Evolutionary conservation across 1,139 yeast species (phyloP).

Genomic region (Suhomyces bolitotheri): DNA sequence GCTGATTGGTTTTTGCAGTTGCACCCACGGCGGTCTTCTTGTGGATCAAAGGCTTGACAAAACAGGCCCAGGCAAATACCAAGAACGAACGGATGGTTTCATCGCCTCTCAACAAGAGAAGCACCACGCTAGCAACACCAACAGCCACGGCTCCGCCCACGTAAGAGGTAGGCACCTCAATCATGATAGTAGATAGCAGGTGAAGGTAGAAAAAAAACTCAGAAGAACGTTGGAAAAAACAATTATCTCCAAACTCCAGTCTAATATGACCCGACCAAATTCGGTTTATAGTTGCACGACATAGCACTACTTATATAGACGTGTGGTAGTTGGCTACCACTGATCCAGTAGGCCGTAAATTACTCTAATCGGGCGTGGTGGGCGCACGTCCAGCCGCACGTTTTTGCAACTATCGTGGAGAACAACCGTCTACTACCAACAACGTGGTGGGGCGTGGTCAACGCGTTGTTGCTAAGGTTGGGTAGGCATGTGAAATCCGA

Average conservation of each 20-base stretch:
- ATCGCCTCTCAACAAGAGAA: constrained; percentile 22
- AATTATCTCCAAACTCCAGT: too few species aligned
- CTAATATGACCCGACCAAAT: background rate
- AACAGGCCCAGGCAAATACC: constrained; percentile 57
- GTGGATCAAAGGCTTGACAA: constrained; percentile 63
- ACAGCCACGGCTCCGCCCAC: background rate
- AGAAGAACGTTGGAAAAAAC: background rate
- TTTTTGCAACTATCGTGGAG: constrained; percentile 3
- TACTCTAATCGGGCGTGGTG: background rate
- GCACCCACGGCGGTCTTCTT: constrained; percentile 25
- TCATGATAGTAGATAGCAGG: background rate
- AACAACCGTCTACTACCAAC: background rate
- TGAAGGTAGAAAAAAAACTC: background rate
- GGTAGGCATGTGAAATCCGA: background rate
- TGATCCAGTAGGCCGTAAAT: background rate
- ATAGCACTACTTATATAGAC: background rate
- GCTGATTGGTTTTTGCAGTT: constrained; percentile 49
- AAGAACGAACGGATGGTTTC: constrained; percentile 32
- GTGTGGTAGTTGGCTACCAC: background rate
- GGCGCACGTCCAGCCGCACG: constrained; percentile 3
- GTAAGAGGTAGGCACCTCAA: background rate
- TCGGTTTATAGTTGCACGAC: background rate
- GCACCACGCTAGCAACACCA: constrained; percentile 5
- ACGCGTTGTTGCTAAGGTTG: constrained; percentile 3
- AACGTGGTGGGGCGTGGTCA: constrained; percentile 7